These are phyloP conservation scores for Colletotrichum spaethianum DNA, from an alignment of 2,329 filamentous ascomycete species.

Conservation along the genomic window DNA sequence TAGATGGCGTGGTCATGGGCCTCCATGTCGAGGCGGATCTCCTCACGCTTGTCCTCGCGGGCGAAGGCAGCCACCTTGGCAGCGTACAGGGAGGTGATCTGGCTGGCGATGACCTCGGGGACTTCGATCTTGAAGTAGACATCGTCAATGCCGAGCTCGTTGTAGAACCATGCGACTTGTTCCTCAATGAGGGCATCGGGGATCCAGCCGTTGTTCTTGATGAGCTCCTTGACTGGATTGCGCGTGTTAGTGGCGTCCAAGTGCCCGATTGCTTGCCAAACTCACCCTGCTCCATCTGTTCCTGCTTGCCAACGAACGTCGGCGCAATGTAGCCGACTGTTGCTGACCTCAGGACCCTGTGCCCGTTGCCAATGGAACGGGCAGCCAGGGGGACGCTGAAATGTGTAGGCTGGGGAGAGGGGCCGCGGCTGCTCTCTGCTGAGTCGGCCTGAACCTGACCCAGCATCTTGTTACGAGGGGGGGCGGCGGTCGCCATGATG, in stretches of 20 bases:
- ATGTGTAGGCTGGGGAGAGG: slow-evolving; percentile 91
- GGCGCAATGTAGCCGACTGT: slow-evolving; percentile 96
- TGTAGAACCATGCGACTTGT: slow-evolving; percentile 97
- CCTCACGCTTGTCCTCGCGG: slow-evolving; percentile 91
- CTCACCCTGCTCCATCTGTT: slow-evolving; percentile 88
- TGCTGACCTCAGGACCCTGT: slow-evolving; percentile 86
- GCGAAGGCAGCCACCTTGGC: slow-evolving; percentile 96
- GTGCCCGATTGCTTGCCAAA: background rate
- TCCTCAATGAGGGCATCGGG: slow-evolving; percentile 85
- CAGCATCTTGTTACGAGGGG: slow-evolving; percentile 58
- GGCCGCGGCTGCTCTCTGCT: slow-evolving; percentile 69
- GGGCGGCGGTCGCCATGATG: slow-evolving; percentile 52
- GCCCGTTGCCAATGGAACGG: slow-evolving; percentile 70
- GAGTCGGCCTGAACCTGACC: slow-evolving; percentile 58
- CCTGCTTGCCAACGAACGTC: slow-evolving; percentile 91
- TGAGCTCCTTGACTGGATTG: slow-evolving; percentile 80
- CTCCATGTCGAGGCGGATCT: slow-evolving; percentile 97
- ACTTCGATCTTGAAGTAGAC: slow-evolving; percentile 96
- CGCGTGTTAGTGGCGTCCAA: background rate
- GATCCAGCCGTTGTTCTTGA: slow-evolving; percentile 87
- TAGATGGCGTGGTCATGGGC: slow-evolving; percentile 95
- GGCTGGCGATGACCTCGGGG: slow-evolving; percentile 88
- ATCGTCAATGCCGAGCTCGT: slow-evolving; percentile 96
- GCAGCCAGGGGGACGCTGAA: slow-evolving; percentile 77
- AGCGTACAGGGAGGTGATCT: slow-evolving; percentile 96